Evolutionary conservation across 352 stramenopile genomes (phyloP).

Genomic region (Aphanomyces stellatus): DNA sequence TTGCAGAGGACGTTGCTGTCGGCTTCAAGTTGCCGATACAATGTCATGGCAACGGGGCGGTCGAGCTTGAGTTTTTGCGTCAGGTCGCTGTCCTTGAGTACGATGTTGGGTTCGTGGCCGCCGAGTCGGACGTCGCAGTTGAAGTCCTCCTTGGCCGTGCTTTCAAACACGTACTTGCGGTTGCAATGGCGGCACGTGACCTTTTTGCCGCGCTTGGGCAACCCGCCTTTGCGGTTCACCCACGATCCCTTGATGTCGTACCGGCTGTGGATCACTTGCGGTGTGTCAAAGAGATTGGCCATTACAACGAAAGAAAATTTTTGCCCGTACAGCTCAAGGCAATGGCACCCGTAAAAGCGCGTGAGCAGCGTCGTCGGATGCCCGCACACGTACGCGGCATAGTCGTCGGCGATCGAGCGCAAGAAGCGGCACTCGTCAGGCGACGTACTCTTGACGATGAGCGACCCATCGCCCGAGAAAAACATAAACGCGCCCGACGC

Average conservation of each 20-base stretch:
- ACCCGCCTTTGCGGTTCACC: slow-evolving; percentile 75
- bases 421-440: slow-evolving; percentile 82
- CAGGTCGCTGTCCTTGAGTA: slow-evolving; percentile 84
- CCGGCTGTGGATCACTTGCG: slow-evolving; percentile 76
- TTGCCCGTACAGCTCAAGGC: slow-evolving; percentile 85
- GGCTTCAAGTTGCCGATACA: slow-evolving; percentile 72
- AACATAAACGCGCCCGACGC: slow-evolving; percentile 89
- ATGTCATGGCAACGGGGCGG: slow-evolving; percentile 46
- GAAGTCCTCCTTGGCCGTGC: slow-evolving; percentile 38
- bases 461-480: slow-evolving; percentile 75
- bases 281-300: slow-evolving; percentile 87
- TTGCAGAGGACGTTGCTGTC: slow-evolving; percentile 76
- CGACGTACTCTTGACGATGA: slow-evolving; percentile 89
- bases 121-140: slow-evolving; percentile 67
- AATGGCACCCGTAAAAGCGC: slow-evolving; percentile 88
- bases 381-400: slow-evolving; percentile 76
- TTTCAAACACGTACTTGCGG: slow-evolving; percentile 72
- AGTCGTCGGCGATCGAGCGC: slow-evolving; percentile 78
- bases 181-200: slow-evolving; percentile 87
- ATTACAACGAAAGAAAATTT: slow-evolving; percentile 90
- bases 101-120: slow-evolving; percentile 81
- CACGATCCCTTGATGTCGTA: slow-evolving; percentile 90
- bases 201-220: slow-evolving; percentile 80
- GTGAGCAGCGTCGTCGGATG: slow-evolving; percentile 81
- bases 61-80: slow-evolving; percentile 85